Conservation (phyloP, 495 filamentous ascomycete genomes). For the Daldinia childiae region DNA sequence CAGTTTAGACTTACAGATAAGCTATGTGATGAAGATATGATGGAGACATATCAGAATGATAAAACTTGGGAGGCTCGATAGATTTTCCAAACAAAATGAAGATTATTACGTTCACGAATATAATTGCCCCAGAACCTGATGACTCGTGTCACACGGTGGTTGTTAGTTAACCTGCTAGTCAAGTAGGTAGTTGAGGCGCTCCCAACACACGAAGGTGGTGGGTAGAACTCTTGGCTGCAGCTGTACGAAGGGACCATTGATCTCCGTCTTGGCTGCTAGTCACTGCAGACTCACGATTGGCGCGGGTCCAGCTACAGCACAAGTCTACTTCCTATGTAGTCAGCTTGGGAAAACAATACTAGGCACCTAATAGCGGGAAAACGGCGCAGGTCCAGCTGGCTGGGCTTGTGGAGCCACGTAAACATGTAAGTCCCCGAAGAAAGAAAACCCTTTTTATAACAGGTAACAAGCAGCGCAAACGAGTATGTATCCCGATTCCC, state of each 20-base stretch:
- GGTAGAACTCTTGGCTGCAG: constrained; percentile 31
- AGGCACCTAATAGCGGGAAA: constrained; percentile 15
- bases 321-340: not conserved
- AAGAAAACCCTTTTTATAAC: no score
- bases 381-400: constrained; percentile 25
- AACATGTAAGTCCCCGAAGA: not conserved
- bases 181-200: not conserved
- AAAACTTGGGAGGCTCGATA: not conserved
- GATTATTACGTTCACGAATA: not conserved
- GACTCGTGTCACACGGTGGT: constrained; percentile 31
- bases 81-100: not conserved
- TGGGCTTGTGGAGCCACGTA: constrained; percentile 33
- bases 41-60: not conserved
- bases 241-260: constrained; percentile 41
- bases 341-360: constrained; percentile 8
- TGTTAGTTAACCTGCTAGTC: not conserved
- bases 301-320: constrained; percentile 4
- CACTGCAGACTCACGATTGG: constrained; percentile 20
- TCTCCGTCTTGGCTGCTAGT: constrained; percentile 21
- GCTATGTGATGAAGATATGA: not conserved
- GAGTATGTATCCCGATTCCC: not conserved
- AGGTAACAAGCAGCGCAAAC: not conserved
- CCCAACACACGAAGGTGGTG: constrained; percentile 20
- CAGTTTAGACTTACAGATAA: not conserved
- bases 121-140: constrained; percentile 9